Base-by-base conservation (phyloP, 164 flowering plant genomes). In the Santalum album region DNA sequence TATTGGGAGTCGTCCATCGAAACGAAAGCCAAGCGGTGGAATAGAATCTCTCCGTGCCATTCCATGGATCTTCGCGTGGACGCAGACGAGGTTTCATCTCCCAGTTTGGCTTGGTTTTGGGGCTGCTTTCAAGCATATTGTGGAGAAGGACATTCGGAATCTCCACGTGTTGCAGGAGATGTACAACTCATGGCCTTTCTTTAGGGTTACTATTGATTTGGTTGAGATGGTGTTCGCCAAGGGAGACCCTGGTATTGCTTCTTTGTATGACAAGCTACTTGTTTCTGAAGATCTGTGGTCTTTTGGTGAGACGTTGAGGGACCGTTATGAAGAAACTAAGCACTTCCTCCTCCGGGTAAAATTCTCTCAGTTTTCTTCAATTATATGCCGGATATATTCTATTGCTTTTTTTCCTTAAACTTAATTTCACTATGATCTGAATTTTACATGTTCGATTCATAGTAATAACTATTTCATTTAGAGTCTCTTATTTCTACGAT, bases 21-120 rank as follows among this genome's bases (percentile, higher is more conserved):
- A 94, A 67, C 63, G 99, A 57, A 94, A 90, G 75, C 97, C 99
- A 18, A 94, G 97, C 66, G 99, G 99, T 6, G 99, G 99, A 4
- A 94, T 90, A 36, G 99, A 94, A 71, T 87, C 99, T 32, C 94
- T 94, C 14, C 83, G 97, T 66, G 97, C 97, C 35, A 94, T 94
- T 52, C 99, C 99, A 12, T 94, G 99, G 99, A 94, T 94, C 61
- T 94, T 94, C 70, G 97, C 99, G 1, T 94, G 99, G 99, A 90
- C 97, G 1, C 99, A 94, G 47, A 94, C 99, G 15, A 78, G 99
- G 77, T 92, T 92, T 55, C 99, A 92, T 71, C 97, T 89, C 25
- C 99, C 99, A 0, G 99, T 92, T 22, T 94, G 99, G 99, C 89
- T 94, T 24, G 99, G 99, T 7, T 90, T 90, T 65, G 94, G 99